Percentiles rank a stretch among this genome's conserved stretches.
phyloP scores from a whole-genome alignment of 139 green algal genomes.

The Chlorella sp. region DNA sequence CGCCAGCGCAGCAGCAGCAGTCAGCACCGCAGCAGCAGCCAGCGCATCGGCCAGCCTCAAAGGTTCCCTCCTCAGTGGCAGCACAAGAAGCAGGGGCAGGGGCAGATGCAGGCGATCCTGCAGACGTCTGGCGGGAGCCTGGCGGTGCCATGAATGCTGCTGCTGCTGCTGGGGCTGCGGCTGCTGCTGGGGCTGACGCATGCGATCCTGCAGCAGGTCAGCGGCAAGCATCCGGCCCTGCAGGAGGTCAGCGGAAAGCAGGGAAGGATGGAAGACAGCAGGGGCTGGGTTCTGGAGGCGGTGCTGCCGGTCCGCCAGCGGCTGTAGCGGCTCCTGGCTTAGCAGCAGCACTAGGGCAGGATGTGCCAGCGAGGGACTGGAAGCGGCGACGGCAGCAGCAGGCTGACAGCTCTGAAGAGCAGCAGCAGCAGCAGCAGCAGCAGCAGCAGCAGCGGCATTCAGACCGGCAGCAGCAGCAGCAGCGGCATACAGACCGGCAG shows the following conservation, averaged over 20 bases:
- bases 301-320: not conserved
- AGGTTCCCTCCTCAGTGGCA: too few species aligned
- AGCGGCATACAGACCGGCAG: not conserved
- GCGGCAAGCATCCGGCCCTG: too few species aligned
- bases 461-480: not conserved
- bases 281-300: not conserved
- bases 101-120: not conserved
- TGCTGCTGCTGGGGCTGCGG: not conserved
- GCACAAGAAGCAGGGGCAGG: too few species aligned
- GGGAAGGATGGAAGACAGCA: too few species aligned
- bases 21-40: not conserved
- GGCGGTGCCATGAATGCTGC: not conserved
- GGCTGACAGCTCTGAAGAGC: not conserved
- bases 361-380: conserved; percentile 5
- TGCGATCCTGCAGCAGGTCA: too few species aligned
- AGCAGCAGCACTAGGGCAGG: too few species aligned
- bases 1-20: not conserved
- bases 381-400: not conserved
- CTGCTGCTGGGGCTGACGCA: not conserved
- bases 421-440: not conserved
- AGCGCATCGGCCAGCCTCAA: not conserved
- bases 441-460: not conserved
- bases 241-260: too few species aligned
- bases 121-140: not conserved
- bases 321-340: conserved; percentile 1